Conservation (phyloP, 805 yeast species). For the Yamadazyma kitorensis region DNA sequence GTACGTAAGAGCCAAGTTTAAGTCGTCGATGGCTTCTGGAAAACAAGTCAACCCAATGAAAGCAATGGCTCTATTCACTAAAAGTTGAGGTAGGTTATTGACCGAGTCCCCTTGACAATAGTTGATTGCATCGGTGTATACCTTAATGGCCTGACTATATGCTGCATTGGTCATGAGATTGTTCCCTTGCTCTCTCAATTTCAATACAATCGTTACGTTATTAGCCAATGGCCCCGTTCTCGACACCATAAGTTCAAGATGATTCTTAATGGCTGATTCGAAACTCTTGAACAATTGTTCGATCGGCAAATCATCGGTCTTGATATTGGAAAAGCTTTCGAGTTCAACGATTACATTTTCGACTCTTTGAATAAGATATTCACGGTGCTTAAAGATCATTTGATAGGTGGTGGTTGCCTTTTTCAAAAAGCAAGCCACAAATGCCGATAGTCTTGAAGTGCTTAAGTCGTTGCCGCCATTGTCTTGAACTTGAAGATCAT, state of each 20-base stretch:
- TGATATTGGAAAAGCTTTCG: conserved; percentile 4
- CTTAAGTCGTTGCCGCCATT: not conserved
- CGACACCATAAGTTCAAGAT: conserved; percentile 6
- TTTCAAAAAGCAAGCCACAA: conserved; percentile 11
- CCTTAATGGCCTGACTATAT: conserved; percentile 38
- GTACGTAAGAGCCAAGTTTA: conserved; percentile 27
- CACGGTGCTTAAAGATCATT: conserved; percentile 6
- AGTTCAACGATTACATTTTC: conserved; percentile 11
- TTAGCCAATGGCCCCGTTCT: not conserved
- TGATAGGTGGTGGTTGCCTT: conserved; percentile 5
- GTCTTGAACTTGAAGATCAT: not conserved
- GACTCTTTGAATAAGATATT: conserved; percentile 10
- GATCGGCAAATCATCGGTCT: conserved; percentile 4
- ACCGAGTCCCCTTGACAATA: conserved; percentile 15
- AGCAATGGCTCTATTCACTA: conserved; percentile 40
- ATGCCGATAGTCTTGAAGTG: conserved; percentile 7
- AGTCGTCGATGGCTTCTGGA: conserved; percentile 37
- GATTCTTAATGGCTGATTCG: conserved; percentile 8
- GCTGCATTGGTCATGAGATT: conserved; percentile 34
- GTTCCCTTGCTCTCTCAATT: conserved; percentile 39
- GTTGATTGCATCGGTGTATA: conserved; percentile 36
- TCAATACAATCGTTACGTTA: conserved; percentile 1
- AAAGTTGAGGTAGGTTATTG: conserved; percentile 27
- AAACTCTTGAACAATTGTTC: conserved; percentile 12
- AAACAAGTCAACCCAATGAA: conserved; percentile 40